Percentiles rank a stretch among this genome's conserved stretches.
Evolutionary conservation across 352 stramenopile species (phyloP).

Genomic region (Globisporangium cystogenes): DNA sequence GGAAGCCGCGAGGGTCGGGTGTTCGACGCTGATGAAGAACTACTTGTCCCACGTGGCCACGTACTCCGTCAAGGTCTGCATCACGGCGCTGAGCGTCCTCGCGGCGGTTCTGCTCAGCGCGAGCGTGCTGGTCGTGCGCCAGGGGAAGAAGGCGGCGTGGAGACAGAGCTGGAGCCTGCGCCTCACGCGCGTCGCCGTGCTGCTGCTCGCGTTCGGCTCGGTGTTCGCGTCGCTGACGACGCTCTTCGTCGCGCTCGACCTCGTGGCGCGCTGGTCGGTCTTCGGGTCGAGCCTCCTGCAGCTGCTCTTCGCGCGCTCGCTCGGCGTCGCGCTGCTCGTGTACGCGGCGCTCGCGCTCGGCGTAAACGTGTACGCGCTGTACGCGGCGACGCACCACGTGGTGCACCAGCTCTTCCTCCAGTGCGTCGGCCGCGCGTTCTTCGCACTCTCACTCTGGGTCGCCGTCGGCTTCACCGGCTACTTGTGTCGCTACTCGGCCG

Average conservation of each 20-base stretch:
- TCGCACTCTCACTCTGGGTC: constrained; percentile 22
- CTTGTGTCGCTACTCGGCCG: constrained; percentile 27
- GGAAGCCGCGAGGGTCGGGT: constrained; percentile 14
- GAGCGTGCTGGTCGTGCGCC: constrained; percentile 20
- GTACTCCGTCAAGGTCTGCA: constrained; percentile 7
- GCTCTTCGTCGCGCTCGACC: constrained; percentile 32
- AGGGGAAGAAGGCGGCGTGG: constrained; percentile 17
- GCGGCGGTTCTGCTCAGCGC: constrained; percentile 15
- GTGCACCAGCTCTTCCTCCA: constrained; percentile 47
- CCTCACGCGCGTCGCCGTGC: constrained; percentile 5
- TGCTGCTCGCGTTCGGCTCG: constrained; percentile 11
- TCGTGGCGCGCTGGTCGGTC: constrained; percentile 25
- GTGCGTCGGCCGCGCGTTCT: constrained; percentile 3
- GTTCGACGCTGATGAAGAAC: constrained; percentile 22
- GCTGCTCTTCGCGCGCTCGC: constrained; percentile 33
- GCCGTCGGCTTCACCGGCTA: constrained; percentile 26
- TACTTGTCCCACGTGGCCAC: constrained; percentile 22
- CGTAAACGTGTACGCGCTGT: constrained; percentile 28
- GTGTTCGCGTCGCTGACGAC: constrained; percentile 24
- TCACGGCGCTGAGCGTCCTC: constrained; percentile 14
- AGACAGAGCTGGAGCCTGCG: constrained; percentile 10
- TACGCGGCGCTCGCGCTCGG: constrained; percentile 23
- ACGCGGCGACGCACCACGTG: constrained; percentile 24
- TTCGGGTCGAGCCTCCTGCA: constrained; percentile 48
- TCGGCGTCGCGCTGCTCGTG: constrained; percentile 26